phyloP scores from a whole-genome alignment of 2,329 filamentous ascomycete genomes.

The Rhynchosporium graminicola region DNA sequence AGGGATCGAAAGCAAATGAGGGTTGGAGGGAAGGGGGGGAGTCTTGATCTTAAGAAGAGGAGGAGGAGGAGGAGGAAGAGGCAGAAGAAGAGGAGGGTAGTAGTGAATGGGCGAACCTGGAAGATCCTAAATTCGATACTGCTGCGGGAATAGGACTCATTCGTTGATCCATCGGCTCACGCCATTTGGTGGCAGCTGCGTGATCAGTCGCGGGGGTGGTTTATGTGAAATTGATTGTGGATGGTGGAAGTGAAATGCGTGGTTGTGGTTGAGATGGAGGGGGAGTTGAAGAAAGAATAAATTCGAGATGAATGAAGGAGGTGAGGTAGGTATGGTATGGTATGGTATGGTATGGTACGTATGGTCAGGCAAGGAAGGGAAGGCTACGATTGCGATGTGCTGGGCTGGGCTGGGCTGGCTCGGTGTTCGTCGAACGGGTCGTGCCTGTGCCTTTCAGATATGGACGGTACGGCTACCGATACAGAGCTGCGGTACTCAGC shows the following conservation, averaged over 20 bases:
- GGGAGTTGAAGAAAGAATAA: background rate
- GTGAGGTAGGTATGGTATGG: background rate
- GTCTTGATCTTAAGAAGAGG: constrained; percentile 18
- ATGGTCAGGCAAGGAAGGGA: background rate
- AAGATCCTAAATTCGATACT: constrained; percentile 25
- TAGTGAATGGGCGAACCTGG: constrained; percentile 28
- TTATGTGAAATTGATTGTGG: background rate
- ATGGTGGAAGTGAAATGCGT: background rate
- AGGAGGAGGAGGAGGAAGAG: constrained; percentile 15
- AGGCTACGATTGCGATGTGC: background rate
- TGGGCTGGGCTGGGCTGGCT: background rate
- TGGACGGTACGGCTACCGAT: background rate
- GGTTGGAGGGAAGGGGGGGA: constrained; percentile 8
- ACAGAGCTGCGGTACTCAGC: background rate
- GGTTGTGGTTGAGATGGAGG: background rate
- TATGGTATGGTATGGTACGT: no score
- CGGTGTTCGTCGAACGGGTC: background rate
- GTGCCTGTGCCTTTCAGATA: constrained; percentile 8
- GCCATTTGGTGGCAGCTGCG: constrained; percentile 31
- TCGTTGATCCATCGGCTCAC: constrained; percentile 35
- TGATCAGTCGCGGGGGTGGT: constrained; percentile 2
- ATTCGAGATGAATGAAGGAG: constrained; percentile 1
- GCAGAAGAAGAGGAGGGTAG: constrained; percentile 24
- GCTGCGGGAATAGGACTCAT: constrained; percentile 31
- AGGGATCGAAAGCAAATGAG: constrained; percentile 19